Base-by-base conservation (phyloP, 495 filamentous ascomycete genomes). In the Neurospora intermedia region DNA sequence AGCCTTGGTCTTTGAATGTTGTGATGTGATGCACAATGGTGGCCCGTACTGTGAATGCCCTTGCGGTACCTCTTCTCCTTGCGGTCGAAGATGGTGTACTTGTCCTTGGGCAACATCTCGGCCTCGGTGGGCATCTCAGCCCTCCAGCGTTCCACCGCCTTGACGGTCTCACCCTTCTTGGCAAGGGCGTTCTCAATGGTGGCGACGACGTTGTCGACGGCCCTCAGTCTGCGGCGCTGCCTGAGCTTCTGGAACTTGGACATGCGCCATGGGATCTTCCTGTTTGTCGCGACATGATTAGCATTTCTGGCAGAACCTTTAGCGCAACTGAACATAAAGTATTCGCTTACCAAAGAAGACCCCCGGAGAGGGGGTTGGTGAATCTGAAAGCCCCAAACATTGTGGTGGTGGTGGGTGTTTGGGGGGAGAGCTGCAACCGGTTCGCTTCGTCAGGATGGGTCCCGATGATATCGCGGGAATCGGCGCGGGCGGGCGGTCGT, bases 211-310 rank as follows among this genome's bases (percentile, higher is more conserved):
- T 83, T 85, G 83, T 99, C 96, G 71, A 99, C 95, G 72, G 89
- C 88, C 72, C 91, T 91, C 66, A 99, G 86, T 31, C 96, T 93
- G 81, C 91, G 88, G 72, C 96, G 90, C 73, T 98, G 96, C 41
- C 96, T 92, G 74, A 88, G 88, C 82, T 99, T 99, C 80, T 98
- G 96, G 76, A 90, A 91, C 72, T 85, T 82, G 54, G 96, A 99
- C 78, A 99, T 90, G 69, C 96, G 92, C 93, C 94, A 99, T 73
- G 96, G 96, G 81, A 91, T 94, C 90, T 99, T 99, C 96, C 96
- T 98, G 73, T 43, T 7, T 43, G 71, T 13, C 71, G 40, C 43
- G 35, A 41, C 23, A 18, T 23, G 15, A 38, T 69, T 40, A 20
- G 35, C 39, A 39, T 69, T 39, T 62, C 20, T 42, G 0, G 10